Evolutionary conservation across 179 eudicot species (phyloP).

Genomic region (Patellifolia procumbens): DNA sequence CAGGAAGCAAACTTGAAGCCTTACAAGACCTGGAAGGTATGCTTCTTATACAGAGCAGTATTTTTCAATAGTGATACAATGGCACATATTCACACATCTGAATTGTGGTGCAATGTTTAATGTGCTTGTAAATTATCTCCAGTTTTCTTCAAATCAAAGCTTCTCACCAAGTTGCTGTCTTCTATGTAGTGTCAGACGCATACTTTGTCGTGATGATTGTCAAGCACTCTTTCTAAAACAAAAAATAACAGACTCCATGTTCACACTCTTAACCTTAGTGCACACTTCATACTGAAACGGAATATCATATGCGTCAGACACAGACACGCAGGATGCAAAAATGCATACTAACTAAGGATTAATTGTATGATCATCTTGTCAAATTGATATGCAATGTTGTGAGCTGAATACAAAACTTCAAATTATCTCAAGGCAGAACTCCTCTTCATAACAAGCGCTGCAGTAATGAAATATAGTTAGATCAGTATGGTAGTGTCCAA

Average conservation of each 20-base stretch:
- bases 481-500: not conserved
- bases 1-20: conserved; percentile 54
- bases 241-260: no score
- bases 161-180: not conserved
- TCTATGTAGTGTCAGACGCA: not conserved
- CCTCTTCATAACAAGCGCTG: not conserved
- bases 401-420: not conserved
- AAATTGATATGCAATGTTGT: not conserved
- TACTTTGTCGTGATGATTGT: not conserved
- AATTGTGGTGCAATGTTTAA: not conserved
- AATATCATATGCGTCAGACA: no score
- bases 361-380: not conserved
- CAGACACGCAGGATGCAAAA: not conserved
- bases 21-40: conserved; percentile 68
- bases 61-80: not conserved
- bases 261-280: no score
- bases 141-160: not conserved
- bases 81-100: not conserved
- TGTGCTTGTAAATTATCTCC: not conserved
- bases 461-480: not conserved
- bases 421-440: not conserved
- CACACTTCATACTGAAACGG: no score
- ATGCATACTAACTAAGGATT: not conserved
- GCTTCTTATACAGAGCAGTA: not conserved
- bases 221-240: not conserved